Base-by-base conservation (phyloP, 306 rosid species). In the Astragalus glycyphyllos region DNA sequence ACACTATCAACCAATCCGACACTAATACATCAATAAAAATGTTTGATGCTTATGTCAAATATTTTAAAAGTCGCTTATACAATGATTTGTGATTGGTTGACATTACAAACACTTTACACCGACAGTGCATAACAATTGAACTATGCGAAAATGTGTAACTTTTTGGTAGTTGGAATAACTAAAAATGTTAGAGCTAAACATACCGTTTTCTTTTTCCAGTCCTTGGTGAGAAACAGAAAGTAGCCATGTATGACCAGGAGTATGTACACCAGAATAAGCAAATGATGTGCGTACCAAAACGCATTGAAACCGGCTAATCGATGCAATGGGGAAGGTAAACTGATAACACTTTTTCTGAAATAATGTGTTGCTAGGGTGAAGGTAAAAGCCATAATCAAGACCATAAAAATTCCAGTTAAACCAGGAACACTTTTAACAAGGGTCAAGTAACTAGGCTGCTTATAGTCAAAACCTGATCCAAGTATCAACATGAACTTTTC, bases 211-310 rank as follows among this genome's bases (percentile, higher is more conserved):
- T 73, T 51, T 6, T 15, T 61, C 95, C 97, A 94, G 1, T 82
- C 84, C 32, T 68, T 48, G 77, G 81, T 55, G 69, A 94, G 91
- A 58, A 79, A 77, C 6, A 94, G 65, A 76, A 51, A 90, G 81
- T 81, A 75, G 70, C 98, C 98, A 71, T 94, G 98, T 1, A 82
- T 7, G 74, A 86, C 23, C 11, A 89, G 81, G 71, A 90, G 91
- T 11, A 86, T 8, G 50, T 89, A 94, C 12, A 68, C 98, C 79
- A 84, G 3, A 65, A 44, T 81, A 71, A 94, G 85, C 85, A 94
- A 82, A 84, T 94, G 98, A 72, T 94, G 98, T 15, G 98, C 84
- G 74, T 89, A 94, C 98, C 98, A 94, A 77, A 94, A 94, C 51
- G 96, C 45, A 77, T 90, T 94, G 77, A 94, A 94, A 50, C 98